Evolutionary conservation across 495 filamentous ascomycete species (phyloP), one percentile per base, ranked within the genome.

Genomic region (Aspergillus biplanus): DNA sequence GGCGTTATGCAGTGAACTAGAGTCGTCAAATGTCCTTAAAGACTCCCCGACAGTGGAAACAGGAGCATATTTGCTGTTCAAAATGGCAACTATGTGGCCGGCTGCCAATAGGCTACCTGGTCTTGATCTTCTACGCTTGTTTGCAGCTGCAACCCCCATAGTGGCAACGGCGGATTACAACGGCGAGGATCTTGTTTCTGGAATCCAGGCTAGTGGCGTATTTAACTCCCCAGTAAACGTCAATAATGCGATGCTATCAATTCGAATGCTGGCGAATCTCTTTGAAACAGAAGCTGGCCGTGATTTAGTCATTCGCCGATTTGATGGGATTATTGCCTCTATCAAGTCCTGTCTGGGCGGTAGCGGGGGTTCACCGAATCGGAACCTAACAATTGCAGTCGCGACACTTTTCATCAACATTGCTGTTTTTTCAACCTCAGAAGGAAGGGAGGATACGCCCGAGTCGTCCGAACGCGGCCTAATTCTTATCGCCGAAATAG

Each of bases 361-460:
- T 44, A 71, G 82, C 39, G 75, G 67, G 55, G 59, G 61, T 5
- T 81, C 85, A 1, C 80, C 80, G n/a, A 95, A 96, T 65, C 87
- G 88, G 42, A 97, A 96, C 68, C 76, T 96, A 7, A 83, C 88
- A 52, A 87, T 96, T 58, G 96, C 95, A 0, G 73, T 92, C 21
- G 86, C 90, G 11, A 96, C 96, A 7, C 80, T 92, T 0, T 89
- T 89, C 66, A 89, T 98, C 70, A 98, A 99, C 76, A 92, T 90
- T 75, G 85, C 90, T 4, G 89, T 90, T 21, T 83, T 88, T 34
- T 72, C 87, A 13, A 81, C 82, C 5, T 73, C 74, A 0, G 70
- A 77, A 7, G 73, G 67, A 37, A 69, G 74, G 49, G 69, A 61
- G 18, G 61, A 67, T 0, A 63, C 71, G 1, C 71, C 77, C 11